Base-by-base conservation (phyloP, 2,329 filamentous ascomycete species). In the Fusarium tricinctum region DNA sequence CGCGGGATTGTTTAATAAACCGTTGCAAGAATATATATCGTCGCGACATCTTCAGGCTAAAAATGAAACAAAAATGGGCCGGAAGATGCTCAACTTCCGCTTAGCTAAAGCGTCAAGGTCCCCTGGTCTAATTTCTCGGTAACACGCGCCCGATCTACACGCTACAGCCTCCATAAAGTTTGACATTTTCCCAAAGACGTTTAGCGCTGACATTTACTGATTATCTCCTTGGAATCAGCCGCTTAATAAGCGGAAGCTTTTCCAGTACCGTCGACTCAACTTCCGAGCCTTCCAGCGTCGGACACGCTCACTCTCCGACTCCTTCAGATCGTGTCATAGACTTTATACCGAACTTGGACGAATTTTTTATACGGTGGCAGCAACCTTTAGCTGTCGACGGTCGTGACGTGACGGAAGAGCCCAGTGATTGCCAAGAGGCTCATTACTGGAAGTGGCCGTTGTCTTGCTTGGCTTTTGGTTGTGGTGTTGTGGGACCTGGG, bases 191-290 rank as follows among this genome's bases (percentile, higher is more conserved):
- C 26, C 28, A 30, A 30, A 30, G 10, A 13, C 28, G 28, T 30
- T 12, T 56, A 63, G 59, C 48, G 58, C 38, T 48, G 42, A 39
- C 30, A 17, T 10, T n/a, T 17, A 30, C 28, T 30, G 28, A 30
- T 30, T 13, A 13, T 30, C 12, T 30, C 13, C 10, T 15, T 1
- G 7, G 14, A 8, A 14, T 15, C 30, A 15, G 8, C 38, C 53
- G 66, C 66, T 69, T 61, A 70, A 28, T 69, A 39, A 69, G 66
- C 67, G 67, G 66, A 14, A n/a, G 12, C 47, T 49, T 46, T 32
- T 28, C 5, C 14, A 12, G 17, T 8, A 33, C 42, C 28, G 12
- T 26, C 20, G 12, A 20, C 26, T 10, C 23, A 58, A 52, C 51
- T n/a, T 66, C 51, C 65, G 47, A 39, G 20, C 23, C 46, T 35